Evolutionary conservation across 2,329 filamentous ascomycete species (phyloP), one percentile per base, ranked within the genome.

Genomic region (Fusarium tanahbumbuense): DNA sequence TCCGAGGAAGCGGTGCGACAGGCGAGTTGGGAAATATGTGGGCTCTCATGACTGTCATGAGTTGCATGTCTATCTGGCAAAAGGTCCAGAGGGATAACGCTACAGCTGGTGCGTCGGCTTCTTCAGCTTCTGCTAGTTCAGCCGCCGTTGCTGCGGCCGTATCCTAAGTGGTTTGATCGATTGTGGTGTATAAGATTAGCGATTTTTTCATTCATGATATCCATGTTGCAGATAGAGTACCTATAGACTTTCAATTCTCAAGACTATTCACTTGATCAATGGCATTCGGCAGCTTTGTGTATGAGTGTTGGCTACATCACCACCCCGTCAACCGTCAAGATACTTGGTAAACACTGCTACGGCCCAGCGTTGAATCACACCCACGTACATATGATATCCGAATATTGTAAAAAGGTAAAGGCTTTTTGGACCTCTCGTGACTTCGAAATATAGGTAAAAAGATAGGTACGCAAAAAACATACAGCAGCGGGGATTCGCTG

Each of bases 31-130:
- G 75, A 1, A 56, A 65, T 2, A 47, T 63, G 5, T 76, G 75
- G 75, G 52, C 50, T 10, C 30, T 76, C 30, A 76, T 75, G 73
- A 69, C 64, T 11, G 45, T 76, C 25, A 74, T 75, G 72, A 76
- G 73, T n/a, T 71, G 61, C 8, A 60, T 75, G 68, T 70, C 68
- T 6, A 72, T 75, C 23, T 75, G 72, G 68, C 59, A 73, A 20
- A 64, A 59, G 52, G 44, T 46, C 2, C 61, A 52, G 46, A 57
- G 71, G 40, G 57, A 67, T 20, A 53, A 54, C 44, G 60, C 52
- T 22, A 62, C 50, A 4, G 64, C 59, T n/a, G 46, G 59, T 30
- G 45, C 48, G 4, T 22, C 57, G 3, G 18, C 57, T 11, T 55
- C 64, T 22, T 60, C 60, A 16, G 44, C 34, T 54, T 30, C 58